These are phyloP conservation scores for Entomophthora muscae DNA, from an alignment of 371 early-diverging fungal genomes.

Conservation along the genomic window DNA sequence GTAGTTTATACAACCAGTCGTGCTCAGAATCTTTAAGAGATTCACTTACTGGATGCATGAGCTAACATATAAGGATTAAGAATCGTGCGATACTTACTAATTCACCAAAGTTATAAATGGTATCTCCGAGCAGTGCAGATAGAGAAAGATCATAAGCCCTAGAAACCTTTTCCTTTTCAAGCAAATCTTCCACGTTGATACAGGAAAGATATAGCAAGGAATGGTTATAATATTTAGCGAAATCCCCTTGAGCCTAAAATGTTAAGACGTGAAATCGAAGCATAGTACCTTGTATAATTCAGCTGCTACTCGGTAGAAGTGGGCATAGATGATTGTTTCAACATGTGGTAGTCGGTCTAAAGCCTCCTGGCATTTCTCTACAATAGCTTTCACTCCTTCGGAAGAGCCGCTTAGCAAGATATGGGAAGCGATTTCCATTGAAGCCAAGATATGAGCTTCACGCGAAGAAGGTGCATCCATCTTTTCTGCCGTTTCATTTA, in stretches of 20 bases:
- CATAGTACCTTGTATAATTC: slow-evolving; percentile 76
- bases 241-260: slow-evolving; percentile 61
- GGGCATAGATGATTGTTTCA: slow-evolving; percentile 79
- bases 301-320: slow-evolving; percentile 84
- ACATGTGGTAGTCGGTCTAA: slow-evolving; percentile 64
- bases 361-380: slow-evolving; percentile 70
- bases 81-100: slow-evolving; percentile 32
- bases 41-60: slow-evolving; percentile 88
- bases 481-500: slow-evolving; percentile 40
- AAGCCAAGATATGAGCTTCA: slow-evolving; percentile 72
- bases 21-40: slow-evolving; percentile 53
- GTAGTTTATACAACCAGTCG: slow-evolving; percentile 70
- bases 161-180: slow-evolving; percentile 46
- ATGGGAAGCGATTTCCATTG: slow-evolving; percentile 73
- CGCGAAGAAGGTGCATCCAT: slow-evolving; percentile 41
- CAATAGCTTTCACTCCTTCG: slow-evolving; percentile 57
- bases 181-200: slow-evolving; percentile 62
- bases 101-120: slow-evolving; percentile 97
- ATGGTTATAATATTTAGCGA: slow-evolving; percentile 86
- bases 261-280: background rate
- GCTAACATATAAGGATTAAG: slow-evolving; percentile 18
- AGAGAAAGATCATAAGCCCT: slow-evolving; percentile 84
- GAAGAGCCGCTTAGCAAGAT: slow-evolving; percentile 51
- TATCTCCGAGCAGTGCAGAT: slow-evolving; percentile 83
- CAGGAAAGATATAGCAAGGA: slow-evolving; percentile 86